Evolutionary conservation across 2,329 filamentous ascomycete genomes (phyloP).

Genomic region (Macroventuria anomochaeta): DNA sequence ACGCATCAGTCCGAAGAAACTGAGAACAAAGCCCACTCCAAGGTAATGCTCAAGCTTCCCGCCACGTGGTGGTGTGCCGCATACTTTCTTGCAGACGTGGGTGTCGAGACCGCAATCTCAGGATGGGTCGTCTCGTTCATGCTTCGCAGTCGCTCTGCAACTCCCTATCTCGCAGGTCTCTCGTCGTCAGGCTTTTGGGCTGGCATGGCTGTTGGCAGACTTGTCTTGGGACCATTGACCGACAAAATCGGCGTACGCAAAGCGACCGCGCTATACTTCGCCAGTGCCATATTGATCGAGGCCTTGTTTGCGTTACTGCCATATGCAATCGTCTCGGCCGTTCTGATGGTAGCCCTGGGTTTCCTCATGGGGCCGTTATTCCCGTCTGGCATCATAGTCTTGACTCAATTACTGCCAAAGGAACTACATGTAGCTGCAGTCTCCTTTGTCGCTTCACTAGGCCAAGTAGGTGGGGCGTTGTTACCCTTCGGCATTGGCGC

Average conservation of each 20-base stretch:
- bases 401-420: conserved; percentile 48
- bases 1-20: conserved; percentile 24
- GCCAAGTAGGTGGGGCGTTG: conserved; percentile 54
- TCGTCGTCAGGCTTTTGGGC: conserved; percentile 55
- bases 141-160: conserved; percentile 49
- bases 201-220: conserved; percentile 53
- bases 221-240: conserved; percentile 35
- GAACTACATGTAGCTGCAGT: conserved; percentile 54
- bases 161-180: conserved; percentile 48
- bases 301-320: conserved; percentile 28
- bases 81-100: conserved; percentile 55
- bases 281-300: conserved; percentile 27
- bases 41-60: conserved; percentile 40
- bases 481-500: conserved; percentile 55
- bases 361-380: conserved; percentile 54
- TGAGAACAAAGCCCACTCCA: conserved; percentile 11
- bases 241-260: conserved; percentile 38
- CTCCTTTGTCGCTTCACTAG: conserved; percentile 54
- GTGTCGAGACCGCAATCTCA: conserved; percentile 54
- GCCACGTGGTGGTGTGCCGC: conserved; percentile 53
- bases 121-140: conserved; percentile 58
- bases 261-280: conserved; percentile 36
- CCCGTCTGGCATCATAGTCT: conserved; percentile 51
- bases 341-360: conserved; percentile 45
- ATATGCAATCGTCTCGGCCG: conserved; percentile 33